phyloP scores from a whole-genome alignment of 371 early-diverging fungal genomes.

The Mucor piriformis region DNA sequence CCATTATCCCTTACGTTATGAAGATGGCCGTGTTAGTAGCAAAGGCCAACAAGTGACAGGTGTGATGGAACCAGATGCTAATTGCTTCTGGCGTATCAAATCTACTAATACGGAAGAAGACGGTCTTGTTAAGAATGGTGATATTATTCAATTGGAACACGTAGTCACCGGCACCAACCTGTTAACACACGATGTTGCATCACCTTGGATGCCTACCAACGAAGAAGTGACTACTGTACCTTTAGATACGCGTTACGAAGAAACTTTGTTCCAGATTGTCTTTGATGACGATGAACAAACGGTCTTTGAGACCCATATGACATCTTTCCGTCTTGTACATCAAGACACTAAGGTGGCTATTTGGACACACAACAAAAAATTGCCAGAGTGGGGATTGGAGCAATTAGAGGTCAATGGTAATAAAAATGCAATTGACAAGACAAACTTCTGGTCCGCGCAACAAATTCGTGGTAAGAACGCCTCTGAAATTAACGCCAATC shows the following conservation, averaged over 20 bases:
- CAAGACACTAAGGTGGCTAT: conserved; percentile 81
- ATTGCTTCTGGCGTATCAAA: conserved; percentile 84
- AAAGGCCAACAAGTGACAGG: conserved; percentile 95
- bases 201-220: conserved; percentile 94
- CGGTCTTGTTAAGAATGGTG: conserved; percentile 56
- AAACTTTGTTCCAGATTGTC: conserved; percentile 68
- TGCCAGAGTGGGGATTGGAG: conserved; percentile 96
- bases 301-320: conserved; percentile 59
- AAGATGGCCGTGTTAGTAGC: conserved; percentile 90
- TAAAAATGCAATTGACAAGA: conserved; percentile 75
- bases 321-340: conserved; percentile 71
- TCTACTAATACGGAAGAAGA: conserved; percentile 49
- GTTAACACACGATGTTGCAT: conserved; percentile 96
- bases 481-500: conserved; percentile 38
- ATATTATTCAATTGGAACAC: conserved; percentile 76
- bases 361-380: conserved; percentile 71
- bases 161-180: conserved; percentile 69
- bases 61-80: conserved; percentile 67
- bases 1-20: conserved; percentile 88
- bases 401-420: conserved; percentile 97
- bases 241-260: conserved; percentile 54
- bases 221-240: conserved; percentile 91
- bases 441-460: conserved; percentile 80
- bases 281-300: conserved; percentile 58
- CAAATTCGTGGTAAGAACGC: conserved; percentile 69